phyloP scores from a whole-genome alignment of 257 asterid genomes.

The Agastache rugosa region DNA sequence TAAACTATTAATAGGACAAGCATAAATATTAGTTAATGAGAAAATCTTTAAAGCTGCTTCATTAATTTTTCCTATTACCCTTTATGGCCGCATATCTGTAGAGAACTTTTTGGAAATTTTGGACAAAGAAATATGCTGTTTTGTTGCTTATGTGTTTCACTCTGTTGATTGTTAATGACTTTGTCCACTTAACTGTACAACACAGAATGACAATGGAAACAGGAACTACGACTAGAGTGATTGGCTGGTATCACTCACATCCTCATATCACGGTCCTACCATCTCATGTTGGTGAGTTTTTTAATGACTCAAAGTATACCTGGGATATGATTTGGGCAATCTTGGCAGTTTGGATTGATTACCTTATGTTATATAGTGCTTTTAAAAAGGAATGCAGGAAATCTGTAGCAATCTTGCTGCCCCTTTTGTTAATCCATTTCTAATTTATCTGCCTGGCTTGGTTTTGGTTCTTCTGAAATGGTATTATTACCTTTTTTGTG shows the following conservation, averaged over 20 bases:
- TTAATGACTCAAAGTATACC: constrained; percentile 1
- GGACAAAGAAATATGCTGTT: neutral
- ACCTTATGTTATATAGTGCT: neutral
- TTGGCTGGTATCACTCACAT: constrained; percentile 99
- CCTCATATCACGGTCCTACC: constrained; percentile 99
- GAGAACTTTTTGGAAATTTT: constrained; percentile 2
- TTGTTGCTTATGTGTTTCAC: neutral
- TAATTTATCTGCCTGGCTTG: neutral
- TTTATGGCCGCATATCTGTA: neutral
- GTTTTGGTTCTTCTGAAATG: constrained; percentile 11
- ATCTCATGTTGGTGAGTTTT: constrained; percentile 92
- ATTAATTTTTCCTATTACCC: neutral
- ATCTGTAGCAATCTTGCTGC: neutral
- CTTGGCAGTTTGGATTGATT: neutral
- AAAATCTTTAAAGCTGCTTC: constrained; percentile 1
- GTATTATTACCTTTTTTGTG: neutral
- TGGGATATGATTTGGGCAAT: neutral
- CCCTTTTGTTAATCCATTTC: neutral
- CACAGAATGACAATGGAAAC: constrained; percentile 88
- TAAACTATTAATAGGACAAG: neutral
- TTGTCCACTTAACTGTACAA: constrained; percentile 68
- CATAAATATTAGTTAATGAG: constrained; percentile 10
- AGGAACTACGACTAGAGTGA: constrained; percentile 91
- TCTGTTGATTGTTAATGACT: constrained; percentile 18
- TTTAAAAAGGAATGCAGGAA: neutral